Evolutionary conservation across 1,284 basidiomycete species (phyloP).

Genomic region (Austroboletus sp.): DNA sequence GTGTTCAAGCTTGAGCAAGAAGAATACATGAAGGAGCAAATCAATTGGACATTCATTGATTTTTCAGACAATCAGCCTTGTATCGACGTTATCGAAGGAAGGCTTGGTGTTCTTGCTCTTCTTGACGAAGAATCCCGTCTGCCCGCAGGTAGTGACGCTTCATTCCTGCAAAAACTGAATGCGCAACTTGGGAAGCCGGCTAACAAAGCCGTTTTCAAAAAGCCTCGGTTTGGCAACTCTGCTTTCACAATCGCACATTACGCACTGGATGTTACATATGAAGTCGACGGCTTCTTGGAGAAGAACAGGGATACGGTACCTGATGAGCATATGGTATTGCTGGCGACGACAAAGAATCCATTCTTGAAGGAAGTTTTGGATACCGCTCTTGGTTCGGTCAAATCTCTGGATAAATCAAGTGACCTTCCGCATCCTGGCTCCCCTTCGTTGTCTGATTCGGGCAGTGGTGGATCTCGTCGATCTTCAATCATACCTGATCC

Average conservation of each 20-base stretch:
- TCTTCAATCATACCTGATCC: slow-evolving; percentile 80
- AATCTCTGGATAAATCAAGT: slow-evolving; percentile 45
- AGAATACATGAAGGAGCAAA: slow-evolving; percentile 96
- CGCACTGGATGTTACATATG: slow-evolving; percentile 96
- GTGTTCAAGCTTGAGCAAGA: slow-evolving; percentile 99
- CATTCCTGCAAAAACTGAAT: slow-evolving; percentile 92
- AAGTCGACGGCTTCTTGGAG: slow-evolving; percentile 96
- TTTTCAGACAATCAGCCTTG: slow-evolving; percentile 98
- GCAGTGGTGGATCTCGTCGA: slow-evolving; percentile 64
- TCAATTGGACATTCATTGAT: slow-evolving; percentile 99
- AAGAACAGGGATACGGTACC: slow-evolving; percentile 99
- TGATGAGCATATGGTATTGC: slow-evolving; percentile 89
- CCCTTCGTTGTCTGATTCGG: slow-evolving; percentile 69
- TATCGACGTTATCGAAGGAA: slow-evolving; percentile 97
- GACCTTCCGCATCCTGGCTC: slow-evolving; percentile 54
- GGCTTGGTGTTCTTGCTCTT: slow-evolving; percentile 88
- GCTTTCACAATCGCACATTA: slow-evolving; percentile 99
- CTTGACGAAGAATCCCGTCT: slow-evolving; percentile 97
- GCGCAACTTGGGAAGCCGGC: slow-evolving; percentile 80
- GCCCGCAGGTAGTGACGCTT: slow-evolving; percentile 87
- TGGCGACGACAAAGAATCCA: slow-evolving; percentile 80
- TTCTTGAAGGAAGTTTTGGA: slow-evolving; percentile 96
- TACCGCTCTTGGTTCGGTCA: slow-evolving; percentile 72
- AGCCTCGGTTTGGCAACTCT: slow-evolving; percentile 93
- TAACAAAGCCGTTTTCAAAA: slow-evolving; percentile 90